These are phyloP conservation scores for Endocarpon pusillum DNA, from an alignment of 495 filamentous ascomycete genomes.

Conservation along the genomic window DNA sequence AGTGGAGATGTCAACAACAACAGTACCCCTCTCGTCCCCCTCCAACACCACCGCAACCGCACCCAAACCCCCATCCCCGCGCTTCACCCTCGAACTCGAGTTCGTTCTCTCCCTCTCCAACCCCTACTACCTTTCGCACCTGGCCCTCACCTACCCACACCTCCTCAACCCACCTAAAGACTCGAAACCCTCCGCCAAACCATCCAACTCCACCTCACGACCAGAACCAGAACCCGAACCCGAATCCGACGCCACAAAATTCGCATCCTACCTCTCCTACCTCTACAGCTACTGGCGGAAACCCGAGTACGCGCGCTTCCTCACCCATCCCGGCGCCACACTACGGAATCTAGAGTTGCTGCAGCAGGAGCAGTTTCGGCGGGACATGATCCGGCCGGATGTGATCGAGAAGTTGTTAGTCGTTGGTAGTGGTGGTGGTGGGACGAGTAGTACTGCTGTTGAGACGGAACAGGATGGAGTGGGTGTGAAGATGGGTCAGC, in stretches of 20 bases:
- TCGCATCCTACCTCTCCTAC: conserved; percentile 68
- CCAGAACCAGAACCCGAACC: conserved; percentile 24
- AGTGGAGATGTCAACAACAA: neutral
- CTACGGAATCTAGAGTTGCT: conserved; percentile 65
- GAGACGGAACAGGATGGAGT: too few species aligned
- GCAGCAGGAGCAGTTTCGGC: conserved; percentile 66
- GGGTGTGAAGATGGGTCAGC: too few species aligned
- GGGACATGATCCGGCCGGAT: conserved; percentile 63
- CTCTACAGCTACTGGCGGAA: conserved; percentile 66
- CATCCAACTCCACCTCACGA: conserved; percentile 12
- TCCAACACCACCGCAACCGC: neutral
- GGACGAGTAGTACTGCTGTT: too few species aligned
- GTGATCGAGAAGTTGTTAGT: conserved; percentile 38
- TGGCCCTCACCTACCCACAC: conserved; percentile 45
- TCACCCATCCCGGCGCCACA: conserved; percentile 71
- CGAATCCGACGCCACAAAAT: conserved; percentile 40
- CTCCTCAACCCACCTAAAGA: conserved; percentile 18
- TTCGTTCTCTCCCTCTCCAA: conserved; percentile 80
- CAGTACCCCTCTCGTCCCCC: neutral
- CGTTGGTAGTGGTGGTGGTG: neutral
- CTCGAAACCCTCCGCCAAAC: conserved; percentile 18
- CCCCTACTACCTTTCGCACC: conserved; percentile 67
- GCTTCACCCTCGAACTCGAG: conserved; percentile 32
- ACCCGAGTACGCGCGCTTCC: conserved; percentile 67
- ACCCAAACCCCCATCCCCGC: conserved; percentile 20